Evolutionary conservation across 257 asterid genomes (phyloP), one percentile per base, ranked within the genome.

Genomic region (Asclepias syriaca): DNA sequence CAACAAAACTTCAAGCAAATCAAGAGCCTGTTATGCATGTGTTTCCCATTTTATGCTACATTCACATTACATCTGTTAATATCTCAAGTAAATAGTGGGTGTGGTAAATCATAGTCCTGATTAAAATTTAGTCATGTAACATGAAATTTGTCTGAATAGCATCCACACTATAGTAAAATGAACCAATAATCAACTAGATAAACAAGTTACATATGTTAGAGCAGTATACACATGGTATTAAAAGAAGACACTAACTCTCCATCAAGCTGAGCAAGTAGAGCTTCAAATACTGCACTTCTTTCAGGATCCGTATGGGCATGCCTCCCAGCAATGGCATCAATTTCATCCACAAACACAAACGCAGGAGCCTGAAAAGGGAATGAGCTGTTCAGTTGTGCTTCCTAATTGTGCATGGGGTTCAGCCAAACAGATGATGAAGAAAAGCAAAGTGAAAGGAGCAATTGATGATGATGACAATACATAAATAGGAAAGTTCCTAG

Each of bases 311-410:
- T 90, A 78, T 84, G 84, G 67, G 98, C 95, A 79, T 91, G 95
- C 84, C 97, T 86, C 82, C 99, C 99, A 83, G 97, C 98, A 80
- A 94, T 89, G 79, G 99, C 99, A 87, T 94, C 99, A 79, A 94
- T 91, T 87, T 94, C 99, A 77, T 94, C 99, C 79, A 94, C 87
- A 86, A 94, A 94, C 66, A 94, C 85, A 84, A 94, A 91, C 59
- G 96, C 88, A 53, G 99, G 99, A 79, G 99, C 99, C 99, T 94
- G 85, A 82, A 81, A 71, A 76, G 74, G 71, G 56, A 63, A 76
- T 74, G 75, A 74, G 19, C 39, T 51, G 19, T 66, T 73, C 50
- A 74, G 58, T 37, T 58, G n/a, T 74, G 39, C 76, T 68, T 80
- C 55, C 24, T 34, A 37, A 68, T 24, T 24, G 27, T 24, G 27